These are phyloP conservation scores for Myxozyma lipomycoides DNA, from an alignment of 805 yeast species.

Conservation along the genomic window DNA sequence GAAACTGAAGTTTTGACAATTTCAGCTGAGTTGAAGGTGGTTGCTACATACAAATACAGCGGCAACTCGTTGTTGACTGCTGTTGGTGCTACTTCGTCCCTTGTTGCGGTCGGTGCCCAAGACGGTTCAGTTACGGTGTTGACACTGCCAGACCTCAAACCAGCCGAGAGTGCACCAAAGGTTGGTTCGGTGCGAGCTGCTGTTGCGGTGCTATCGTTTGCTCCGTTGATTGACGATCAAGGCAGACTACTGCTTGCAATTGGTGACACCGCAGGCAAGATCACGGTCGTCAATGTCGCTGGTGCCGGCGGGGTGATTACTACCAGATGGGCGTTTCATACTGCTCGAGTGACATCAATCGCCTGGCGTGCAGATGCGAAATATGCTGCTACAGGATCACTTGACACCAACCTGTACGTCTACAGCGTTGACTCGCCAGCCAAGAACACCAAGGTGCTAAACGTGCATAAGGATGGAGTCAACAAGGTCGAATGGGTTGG, in stretches of 20 bases:
- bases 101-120: constrained; percentile 26
- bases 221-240: constrained; percentile 11
- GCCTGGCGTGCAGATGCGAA: constrained; percentile 75
- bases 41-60: constrained; percentile 5
- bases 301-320: constrained; percentile 52
- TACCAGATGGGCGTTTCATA: constrained; percentile 94
- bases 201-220: constrained; percentile 43
- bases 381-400: constrained; percentile 70
- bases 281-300: constrained; percentile 58
- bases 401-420: constrained; percentile 75
- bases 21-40: constrained; percentile 1
- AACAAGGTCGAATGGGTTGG: constrained; percentile 64
- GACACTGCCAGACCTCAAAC: constrained; percentile 39
- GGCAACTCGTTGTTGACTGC: constrained; percentile 13
- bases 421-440: constrained; percentile 78
- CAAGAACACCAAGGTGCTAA: constrained; percentile 65
- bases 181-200: constrained; percentile 52
- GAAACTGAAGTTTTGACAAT: constrained; percentile 31
- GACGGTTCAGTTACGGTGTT: constrained; percentile 15
- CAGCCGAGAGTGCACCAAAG: constrained; percentile 14
- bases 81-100: constrained; percentile 12
- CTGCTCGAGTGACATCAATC: constrained; percentile 71
- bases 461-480: constrained; percentile 89
- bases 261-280: constrained; percentile 85
- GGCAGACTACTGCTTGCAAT: constrained; percentile 56